Conservation (phyloP, 495 filamentous ascomycete species). For the Aspergillus bridgeri region DNA sequence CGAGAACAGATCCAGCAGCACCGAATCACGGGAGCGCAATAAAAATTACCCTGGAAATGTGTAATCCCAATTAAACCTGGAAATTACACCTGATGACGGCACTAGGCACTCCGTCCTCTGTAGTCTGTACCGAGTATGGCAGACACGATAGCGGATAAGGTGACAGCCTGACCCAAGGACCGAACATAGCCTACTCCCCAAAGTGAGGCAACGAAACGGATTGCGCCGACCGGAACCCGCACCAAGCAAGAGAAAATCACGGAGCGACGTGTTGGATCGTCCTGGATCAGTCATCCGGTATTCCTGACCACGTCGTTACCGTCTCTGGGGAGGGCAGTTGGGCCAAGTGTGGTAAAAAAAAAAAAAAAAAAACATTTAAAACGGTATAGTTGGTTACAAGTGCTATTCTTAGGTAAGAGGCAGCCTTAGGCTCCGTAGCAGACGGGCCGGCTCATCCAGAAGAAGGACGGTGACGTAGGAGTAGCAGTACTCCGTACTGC, state of each 20-base stretch:
- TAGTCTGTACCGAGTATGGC: too few relatives aligned
- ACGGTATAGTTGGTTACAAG: background rate
- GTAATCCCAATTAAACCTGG: background rate
- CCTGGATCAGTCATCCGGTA: conserved; percentile 19
- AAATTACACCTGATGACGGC: background rate
- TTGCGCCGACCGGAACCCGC: conserved; percentile 26
- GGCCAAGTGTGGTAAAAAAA: background rate
- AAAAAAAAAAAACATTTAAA: too few relatives aligned
- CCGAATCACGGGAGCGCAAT: background rate
- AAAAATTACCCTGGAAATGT: background rate
- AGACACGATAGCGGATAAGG: conserved; percentile 9
- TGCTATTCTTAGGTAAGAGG: background rate
- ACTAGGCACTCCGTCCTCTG: too few relatives aligned
- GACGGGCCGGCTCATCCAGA: background rate
- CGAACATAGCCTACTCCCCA: conserved; percentile 6
- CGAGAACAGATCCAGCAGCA: background rate
- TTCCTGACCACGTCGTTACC: conserved; percentile 8
- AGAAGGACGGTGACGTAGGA: too few relatives aligned
- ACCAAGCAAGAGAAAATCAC: conserved; percentile 13
- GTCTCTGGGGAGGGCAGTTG: too few relatives aligned
- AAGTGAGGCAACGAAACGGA: conserved; percentile 52
- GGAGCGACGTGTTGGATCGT: conserved; percentile 6
- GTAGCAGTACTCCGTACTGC: too few relatives aligned
- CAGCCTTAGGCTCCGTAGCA: background rate
- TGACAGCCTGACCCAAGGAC: conserved; percentile 15